phyloP scores from a whole-genome alignment of 2,329 filamentous ascomycete species.

The Colletotrichum sp. region DNA sequence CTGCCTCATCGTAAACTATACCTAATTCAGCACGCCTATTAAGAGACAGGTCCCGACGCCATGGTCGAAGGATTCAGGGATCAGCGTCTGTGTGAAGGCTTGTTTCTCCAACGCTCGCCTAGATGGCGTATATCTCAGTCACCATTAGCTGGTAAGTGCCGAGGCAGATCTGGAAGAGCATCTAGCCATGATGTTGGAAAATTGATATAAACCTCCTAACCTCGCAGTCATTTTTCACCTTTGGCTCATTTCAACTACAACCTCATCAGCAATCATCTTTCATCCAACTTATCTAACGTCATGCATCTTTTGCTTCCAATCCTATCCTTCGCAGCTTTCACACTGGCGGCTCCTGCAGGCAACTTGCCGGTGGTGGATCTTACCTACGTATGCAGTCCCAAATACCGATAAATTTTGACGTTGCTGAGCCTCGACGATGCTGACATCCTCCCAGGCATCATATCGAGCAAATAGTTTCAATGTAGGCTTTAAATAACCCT shows the following conservation, averaged over 20 bases:
- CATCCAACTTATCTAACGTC: neutral
- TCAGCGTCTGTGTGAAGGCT: neutral
- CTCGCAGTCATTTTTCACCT: neutral
- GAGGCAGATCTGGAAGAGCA: neutral
- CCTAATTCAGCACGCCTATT: neutral
- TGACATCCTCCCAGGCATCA: neutral
- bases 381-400: neutral
- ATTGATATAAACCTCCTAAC: neutral
- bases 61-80: neutral
- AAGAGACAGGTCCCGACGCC: neutral
- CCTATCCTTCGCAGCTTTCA: neutral
- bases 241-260: neutral
- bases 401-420: fast-evolving
- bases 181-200: neutral
- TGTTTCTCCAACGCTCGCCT: neutral
- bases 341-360: neutral
- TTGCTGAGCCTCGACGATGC: neutral
- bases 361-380: neutral
- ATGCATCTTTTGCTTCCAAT: neutral
- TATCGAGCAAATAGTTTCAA: neutral
- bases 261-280: neutral
- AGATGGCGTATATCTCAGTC: neutral
- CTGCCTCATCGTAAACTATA: neutral
- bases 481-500: neutral
- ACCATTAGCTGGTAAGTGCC: neutral